Evolutionary conservation across 2,329 filamentous ascomycete genomes (phyloP).

Genomic region (Nannizziopsis barbatae): DNA sequence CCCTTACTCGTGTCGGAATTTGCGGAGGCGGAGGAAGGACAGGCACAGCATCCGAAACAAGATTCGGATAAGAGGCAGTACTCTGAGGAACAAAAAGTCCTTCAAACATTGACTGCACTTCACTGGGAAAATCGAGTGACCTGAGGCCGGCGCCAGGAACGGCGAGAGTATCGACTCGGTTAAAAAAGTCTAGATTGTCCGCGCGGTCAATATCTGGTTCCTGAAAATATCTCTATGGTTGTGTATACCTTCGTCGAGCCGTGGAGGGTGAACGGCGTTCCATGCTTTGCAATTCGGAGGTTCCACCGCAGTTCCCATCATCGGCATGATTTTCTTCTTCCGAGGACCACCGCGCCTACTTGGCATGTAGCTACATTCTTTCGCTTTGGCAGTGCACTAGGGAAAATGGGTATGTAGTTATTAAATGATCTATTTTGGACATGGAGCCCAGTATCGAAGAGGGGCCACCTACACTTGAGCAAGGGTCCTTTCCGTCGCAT

Average conservation of each 20-base stretch:
- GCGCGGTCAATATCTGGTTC: background rate
- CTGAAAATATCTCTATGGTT: background rate
- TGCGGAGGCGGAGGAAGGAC: constrained; percentile 15
- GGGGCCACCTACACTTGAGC: constrained; percentile 30
- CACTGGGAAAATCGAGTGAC: constrained; percentile 29
- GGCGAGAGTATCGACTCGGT: constrained; percentile 33
- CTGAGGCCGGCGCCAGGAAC: constrained; percentile 32
- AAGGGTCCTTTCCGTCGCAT: constrained; percentile 36
- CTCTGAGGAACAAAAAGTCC: constrained; percentile 25
- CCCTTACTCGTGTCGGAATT: constrained; percentile 26
- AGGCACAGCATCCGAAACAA: constrained; percentile 23
- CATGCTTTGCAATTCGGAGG: constrained; percentile 7
- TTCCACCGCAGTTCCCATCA: constrained; percentile 4
- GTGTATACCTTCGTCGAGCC: constrained; percentile 16
- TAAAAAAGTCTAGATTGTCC: constrained; percentile 25
- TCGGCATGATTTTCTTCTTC: constrained; percentile 26
- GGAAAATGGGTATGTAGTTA: background rate
- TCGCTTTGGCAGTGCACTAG: constrained; percentile 32
- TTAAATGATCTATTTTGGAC: background rate
- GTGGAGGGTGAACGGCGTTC: constrained; percentile 11
- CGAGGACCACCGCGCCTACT: constrained; percentile 37
- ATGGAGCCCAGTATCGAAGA: background rate
- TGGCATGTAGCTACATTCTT: constrained; percentile 33
- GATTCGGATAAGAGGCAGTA: constrained; percentile 18
- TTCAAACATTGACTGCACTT: constrained; percentile 31